These are phyloP conservation scores for Lentinus polychrous DNA, from an alignment of 1,284 basidiomycete genomes.

Conservation along the genomic window DNA sequence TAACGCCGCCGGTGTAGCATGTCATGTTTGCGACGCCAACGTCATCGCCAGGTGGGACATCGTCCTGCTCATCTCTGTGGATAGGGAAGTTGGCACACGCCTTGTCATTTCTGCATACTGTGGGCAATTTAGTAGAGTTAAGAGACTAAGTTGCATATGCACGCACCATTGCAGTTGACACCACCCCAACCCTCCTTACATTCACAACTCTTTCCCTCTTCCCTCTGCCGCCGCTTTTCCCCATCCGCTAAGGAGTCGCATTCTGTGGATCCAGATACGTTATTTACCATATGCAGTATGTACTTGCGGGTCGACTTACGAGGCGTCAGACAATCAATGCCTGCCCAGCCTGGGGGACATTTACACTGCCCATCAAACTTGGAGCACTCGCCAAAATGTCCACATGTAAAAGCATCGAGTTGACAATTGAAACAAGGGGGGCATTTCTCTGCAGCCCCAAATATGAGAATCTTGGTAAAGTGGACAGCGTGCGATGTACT, in stretches of 20 bases:
- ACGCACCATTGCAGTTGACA: constrained; percentile 91
- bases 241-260: constrained; percentile 92
- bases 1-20: constrained; percentile 89
- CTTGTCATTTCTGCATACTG: constrained; percentile 80
- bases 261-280: constrained; percentile 36
- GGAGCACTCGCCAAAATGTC: constrained; percentile 83
- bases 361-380: constrained; percentile 86
- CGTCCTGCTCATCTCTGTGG: constrained; percentile 15
- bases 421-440: constrained; percentile 85
- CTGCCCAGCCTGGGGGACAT: constrained; percentile 88
- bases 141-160: background rate
- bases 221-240: constrained; percentile 74
- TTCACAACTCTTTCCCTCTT: constrained; percentile 71
- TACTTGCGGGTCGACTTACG: constrained; percentile 40
- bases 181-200: constrained; percentile 95
- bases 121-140: constrained; percentile 8
- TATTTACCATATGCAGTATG: background rate
- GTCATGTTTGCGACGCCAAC: constrained; percentile 67
- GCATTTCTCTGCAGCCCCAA: constrained; percentile 35
- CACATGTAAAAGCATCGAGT: constrained; percentile 77
- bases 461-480: no score
- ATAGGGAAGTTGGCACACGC: constrained; percentile 77
- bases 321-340: constrained; percentile 82
- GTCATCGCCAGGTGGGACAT: constrained; percentile 38
- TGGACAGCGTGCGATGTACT: no score